phyloP scores from a whole-genome alignment of 1,284 basidiomycete genomes.

The Ceratobasidium sp. region DNA sequence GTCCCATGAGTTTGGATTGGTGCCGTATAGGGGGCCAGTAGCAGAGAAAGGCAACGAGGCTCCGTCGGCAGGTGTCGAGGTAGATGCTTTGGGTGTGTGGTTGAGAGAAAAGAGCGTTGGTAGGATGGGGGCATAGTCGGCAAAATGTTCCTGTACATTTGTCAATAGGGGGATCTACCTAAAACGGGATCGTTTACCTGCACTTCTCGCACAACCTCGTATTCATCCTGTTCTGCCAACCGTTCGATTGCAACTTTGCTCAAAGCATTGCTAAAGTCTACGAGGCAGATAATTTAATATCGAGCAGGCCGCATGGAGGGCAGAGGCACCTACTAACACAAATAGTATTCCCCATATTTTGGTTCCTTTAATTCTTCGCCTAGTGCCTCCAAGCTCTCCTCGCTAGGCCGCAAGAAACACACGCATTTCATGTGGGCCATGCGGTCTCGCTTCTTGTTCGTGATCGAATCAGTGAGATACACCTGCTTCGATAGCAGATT shows the following conservation, averaged over 20 bases:
- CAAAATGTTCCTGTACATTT: slow-evolving; percentile 87
- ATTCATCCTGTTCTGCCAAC: slow-evolving; percentile 94
- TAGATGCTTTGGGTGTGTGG: slow-evolving; percentile 65
- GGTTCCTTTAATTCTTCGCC: slow-evolving; percentile 89
- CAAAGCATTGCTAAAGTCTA: slow-evolving; percentile 96
- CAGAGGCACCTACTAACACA: slow-evolving; percentile 85
- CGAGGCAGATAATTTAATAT: not conserved
- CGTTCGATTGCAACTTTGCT: slow-evolving; percentile 93
- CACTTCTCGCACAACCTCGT: slow-evolving; percentile 96
- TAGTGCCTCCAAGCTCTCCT: slow-evolving; percentile 85
- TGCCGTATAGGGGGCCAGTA: slow-evolving; percentile 75
- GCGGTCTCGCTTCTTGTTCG: slow-evolving; percentile 88
- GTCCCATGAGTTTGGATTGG: slow-evolving; percentile 76
- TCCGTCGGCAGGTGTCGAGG: slow-evolving; percentile 34
- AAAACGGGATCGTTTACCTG: slow-evolving; percentile 71
- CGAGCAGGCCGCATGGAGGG: not conserved
- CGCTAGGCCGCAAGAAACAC: slow-evolving; percentile 88
- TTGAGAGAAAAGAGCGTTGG: slow-evolving; percentile 92
- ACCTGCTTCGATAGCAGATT: slow-evolving; percentile 96
- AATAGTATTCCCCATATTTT: slow-evolving; percentile 96
- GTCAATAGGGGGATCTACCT: slow-evolving; percentile 25
- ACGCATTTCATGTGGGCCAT: slow-evolving; percentile 98
- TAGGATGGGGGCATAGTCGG: slow-evolving; percentile 91
- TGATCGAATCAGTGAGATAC: slow-evolving; percentile 97
- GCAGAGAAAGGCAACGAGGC: slow-evolving; percentile 56